These are phyloP conservation scores for Pseudotsuga menziesii DNA, from an alignment of 75 land plant genomes.

Conservation along the genomic window DNA sequence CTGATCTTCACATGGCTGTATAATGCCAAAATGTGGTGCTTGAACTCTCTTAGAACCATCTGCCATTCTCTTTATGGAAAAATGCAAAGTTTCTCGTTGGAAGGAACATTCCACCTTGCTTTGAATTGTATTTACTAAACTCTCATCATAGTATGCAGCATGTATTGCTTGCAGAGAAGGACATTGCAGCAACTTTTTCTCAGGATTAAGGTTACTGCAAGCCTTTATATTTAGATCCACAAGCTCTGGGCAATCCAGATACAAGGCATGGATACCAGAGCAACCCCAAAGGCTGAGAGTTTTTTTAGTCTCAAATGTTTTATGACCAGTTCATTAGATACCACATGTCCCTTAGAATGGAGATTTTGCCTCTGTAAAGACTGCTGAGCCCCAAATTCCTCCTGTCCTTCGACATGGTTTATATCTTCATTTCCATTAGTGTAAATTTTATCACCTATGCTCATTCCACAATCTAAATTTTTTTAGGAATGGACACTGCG, in stretches of 20 bases:
- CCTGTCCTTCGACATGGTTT: background rate
- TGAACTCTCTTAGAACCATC: slow-evolving; percentile 70
- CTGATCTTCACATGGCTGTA: slow-evolving; percentile 9
- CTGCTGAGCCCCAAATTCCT: background rate
- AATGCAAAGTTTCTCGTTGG: slow-evolving; percentile 5
- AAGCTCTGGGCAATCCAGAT: slow-evolving; percentile 64
- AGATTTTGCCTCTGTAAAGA: background rate
- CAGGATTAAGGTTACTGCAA: slow-evolving; percentile 62
- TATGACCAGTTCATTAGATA: slow-evolving; percentile 55
- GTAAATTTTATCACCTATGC: slow-evolving; percentile 31
- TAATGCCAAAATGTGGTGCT: slow-evolving; percentile 29
- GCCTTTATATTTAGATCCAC: slow-evolving; percentile 60
- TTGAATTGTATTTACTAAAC: slow-evolving; percentile 31
- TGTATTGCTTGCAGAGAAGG: slow-evolving; percentile 48
- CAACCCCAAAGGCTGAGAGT: slow-evolving; percentile 80
- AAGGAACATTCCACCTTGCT: slow-evolving; percentile 24
- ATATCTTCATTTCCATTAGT: slow-evolving; percentile 4
- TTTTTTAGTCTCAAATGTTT: slow-evolving; percentile 53
- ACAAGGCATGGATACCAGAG: slow-evolving; percentile 66
- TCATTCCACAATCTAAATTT: slow-evolving; percentile 76
- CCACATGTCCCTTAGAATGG: slow-evolving; percentile 21
- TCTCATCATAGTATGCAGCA: slow-evolving; percentile 43
- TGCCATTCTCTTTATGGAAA: slow-evolving; percentile 42
- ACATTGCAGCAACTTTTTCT: slow-evolving; percentile 53
- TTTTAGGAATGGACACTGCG: slow-evolving; percentile 56